Conservation (phyloP, 2,329 filamentous ascomycete genomes). For the Cladophialophora psammophila region DNA sequence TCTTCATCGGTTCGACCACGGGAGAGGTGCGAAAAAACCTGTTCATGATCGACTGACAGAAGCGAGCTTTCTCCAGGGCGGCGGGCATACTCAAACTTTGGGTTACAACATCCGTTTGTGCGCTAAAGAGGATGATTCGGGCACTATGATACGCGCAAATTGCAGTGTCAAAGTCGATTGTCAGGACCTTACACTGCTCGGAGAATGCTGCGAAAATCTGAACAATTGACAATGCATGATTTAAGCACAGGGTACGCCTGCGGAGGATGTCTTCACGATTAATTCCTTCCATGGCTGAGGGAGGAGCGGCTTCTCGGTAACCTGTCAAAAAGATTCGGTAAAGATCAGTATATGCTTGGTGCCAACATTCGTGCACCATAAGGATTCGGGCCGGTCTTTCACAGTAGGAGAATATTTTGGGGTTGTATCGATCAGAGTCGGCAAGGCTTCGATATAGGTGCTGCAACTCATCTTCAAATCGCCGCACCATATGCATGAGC, state of each 20-base stretch:
- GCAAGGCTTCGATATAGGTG: conserved; percentile 30
- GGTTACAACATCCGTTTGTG: conserved; percentile 18
- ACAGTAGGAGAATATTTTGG: conserved; percentile 27
- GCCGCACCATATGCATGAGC: conserved; percentile 24
- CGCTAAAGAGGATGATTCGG: conserved; percentile 30
- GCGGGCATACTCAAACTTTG: conserved; percentile 22
- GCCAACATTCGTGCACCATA: conserved; percentile 36
- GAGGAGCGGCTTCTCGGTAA: conserved; percentile 31
- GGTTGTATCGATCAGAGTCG: conserved; percentile 25
- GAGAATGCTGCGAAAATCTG: conserved; percentile 30
- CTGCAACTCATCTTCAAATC: conserved; percentile 29
- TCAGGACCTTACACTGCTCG: conserved; percentile 23
- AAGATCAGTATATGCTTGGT: conserved; percentile 34
- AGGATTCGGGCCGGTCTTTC: conserved; percentile 28
- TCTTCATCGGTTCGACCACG: conserved; percentile 30
- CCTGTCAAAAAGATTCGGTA: conserved; percentile 33
- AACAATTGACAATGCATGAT: conserved; percentile 30
- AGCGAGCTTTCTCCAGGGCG: conserved; percentile 24
- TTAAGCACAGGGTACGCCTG: conserved; percentile 22
- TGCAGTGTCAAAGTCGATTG: conserved; percentile 31
- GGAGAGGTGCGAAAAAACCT: conserved; percentile 26
- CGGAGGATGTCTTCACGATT: conserved; percentile 22
- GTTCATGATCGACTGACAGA: conserved; percentile 27
- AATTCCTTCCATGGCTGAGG: conserved; percentile 25
- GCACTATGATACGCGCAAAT: conserved; percentile 31